Evolutionary conservation across 352 stramenopile genomes (phyloP), one percentile per base, ranked within the genome.

Genomic region (Blastocystis sp.): DNA sequence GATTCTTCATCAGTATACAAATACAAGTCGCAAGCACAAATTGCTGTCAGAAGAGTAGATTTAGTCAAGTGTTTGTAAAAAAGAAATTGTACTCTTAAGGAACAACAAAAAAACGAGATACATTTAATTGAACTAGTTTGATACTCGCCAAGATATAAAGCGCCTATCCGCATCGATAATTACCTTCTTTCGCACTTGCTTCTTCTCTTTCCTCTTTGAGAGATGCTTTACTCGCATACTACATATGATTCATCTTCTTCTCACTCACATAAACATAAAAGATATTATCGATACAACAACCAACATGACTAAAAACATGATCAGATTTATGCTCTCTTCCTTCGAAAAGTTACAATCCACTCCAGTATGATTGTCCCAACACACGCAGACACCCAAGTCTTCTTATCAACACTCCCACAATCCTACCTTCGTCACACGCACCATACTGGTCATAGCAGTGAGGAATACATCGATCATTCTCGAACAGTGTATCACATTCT

Each of bases 1-100:
- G 95, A 96, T 99, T 20, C 92, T 99, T 90, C 95, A 96, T 88
- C 96, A 97, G 34, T 99, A 99, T 93, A 98, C 98, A 93, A 99
- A 99, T 93, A 98, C 96, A n/a, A 95, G 96, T 79, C 98, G 97
- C 90, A 99, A 99, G 92, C 94, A 96, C 16, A 85, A 85, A 30
- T 65, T 85, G 50, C 47, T 85, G 30, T 85, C 73, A 5, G 47
- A 30, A 13, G 73, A 85, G 20, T 85, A 39, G 16, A 20, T 62
- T 62, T 45, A 62, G 45, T 64, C 24, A 34, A 16, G 13, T 56
- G n/a, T 43, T 53, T 53, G 16, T 73, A 16, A 54, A 39, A 30
- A 39, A 78, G 66, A 56, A 24, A 55, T 78, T 13, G 20, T 47
- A 26, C 56, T 37, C 8, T 6, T 9, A 68, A 26, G 37, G 59